A percentile compares a stretch with the other conserved stretches of the same genome.
Evolutionary conservation across 2,329 filamentous ascomycete species (phyloP).

Genomic region (Colletotrichum eleusines): DNA sequence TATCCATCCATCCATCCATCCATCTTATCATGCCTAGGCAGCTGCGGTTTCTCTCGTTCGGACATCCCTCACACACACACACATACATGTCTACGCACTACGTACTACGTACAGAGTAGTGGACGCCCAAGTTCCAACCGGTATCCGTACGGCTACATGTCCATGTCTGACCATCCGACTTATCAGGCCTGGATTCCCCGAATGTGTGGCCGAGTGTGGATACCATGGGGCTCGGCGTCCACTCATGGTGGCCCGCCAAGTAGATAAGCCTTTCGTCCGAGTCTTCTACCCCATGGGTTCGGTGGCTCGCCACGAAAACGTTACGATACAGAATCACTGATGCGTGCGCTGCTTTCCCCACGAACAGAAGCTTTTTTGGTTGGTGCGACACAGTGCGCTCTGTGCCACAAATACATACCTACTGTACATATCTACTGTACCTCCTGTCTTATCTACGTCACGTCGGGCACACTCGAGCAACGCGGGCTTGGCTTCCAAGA

Average conservation of each 20-base stretch:
- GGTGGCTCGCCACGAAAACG: conserved; percentile 29
- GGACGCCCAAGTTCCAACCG: neutral
- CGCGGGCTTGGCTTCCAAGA: neutral
- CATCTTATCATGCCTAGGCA: too few relatives aligned
- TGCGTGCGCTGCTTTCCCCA: conserved; percentile 13
- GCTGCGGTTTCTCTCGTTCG: neutral
- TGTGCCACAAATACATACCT: too few relatives aligned
- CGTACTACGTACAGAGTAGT: too few relatives aligned
- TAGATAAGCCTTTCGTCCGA: conserved; percentile 38
- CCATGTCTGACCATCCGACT: conserved; percentile 1
- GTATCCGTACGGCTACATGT: neutral
- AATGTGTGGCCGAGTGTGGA: conserved; percentile 36
- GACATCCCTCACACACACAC: neutral
- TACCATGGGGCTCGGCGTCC: conserved; percentile 27
- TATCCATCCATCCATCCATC: too few relatives aligned
- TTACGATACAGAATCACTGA: conserved; percentile 42
- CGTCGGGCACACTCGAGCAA: conserved; percentile 10
- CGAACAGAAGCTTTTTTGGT: too few relatives aligned
- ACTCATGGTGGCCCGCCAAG: conserved; percentile 27
- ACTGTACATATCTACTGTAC: too few relatives aligned
- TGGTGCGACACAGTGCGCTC: too few relatives aligned
- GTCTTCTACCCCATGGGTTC: conserved; percentile 39
- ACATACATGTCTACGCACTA: too few relatives aligned
- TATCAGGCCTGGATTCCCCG: conserved; percentile 32
- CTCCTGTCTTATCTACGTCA: too few relatives aligned